Base-by-base conservation (phyloP, 2,329 filamentous ascomycete species). In the Pseudocercospora cruenta region DNA sequence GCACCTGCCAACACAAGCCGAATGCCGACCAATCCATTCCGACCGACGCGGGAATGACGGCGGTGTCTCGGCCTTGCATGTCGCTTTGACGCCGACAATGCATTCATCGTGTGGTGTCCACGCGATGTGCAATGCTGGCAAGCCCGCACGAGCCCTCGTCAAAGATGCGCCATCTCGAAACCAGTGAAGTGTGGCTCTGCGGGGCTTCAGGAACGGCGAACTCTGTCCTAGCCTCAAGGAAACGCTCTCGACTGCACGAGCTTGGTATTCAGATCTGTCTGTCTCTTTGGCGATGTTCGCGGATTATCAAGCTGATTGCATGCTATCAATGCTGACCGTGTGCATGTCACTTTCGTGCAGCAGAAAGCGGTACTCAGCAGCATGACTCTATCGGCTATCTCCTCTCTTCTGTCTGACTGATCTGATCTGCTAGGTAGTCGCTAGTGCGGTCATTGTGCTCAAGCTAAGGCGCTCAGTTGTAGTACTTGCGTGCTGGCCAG, bases 341-440 rank as follows among this genome's bases (percentile, higher is more conserved):
- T 66, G 59, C 62, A 43, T 31, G 59, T 43, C 58, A 60, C 63
- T 58, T 63, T 57, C 51, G 65, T 63, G 69, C 63, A 55, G 65
- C 65, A 67, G 61, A 58, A 64, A 65, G 47, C 58, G 64, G 59
- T 57, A 58, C 66, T 58, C 66, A 65, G 66, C 70, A 65, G 70
- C 69, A 72, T 70, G 69, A 65, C 70, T 68, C 68, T 69, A 72
- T 71, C 69, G 69, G 70, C 70, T 72, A 72, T 72, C 69, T 72
- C 69, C 60, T 69, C 63, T 67, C 66, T 69, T 58, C 60, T 66
- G 65, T 60, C 62, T 67, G 67, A 59, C 62, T 68, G 67, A 66
- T 71, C 69, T 70, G 63, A 60, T 65, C 67, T 70, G 65, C 65
- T 67, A 59, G 58, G 60, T 65, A 65, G 70, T 66, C 67, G 70